These are phyloP conservation scores for Tulasnella sp. DNA, from an alignment of 768 basidiomycete species.

Conservation along the genomic window DNA sequence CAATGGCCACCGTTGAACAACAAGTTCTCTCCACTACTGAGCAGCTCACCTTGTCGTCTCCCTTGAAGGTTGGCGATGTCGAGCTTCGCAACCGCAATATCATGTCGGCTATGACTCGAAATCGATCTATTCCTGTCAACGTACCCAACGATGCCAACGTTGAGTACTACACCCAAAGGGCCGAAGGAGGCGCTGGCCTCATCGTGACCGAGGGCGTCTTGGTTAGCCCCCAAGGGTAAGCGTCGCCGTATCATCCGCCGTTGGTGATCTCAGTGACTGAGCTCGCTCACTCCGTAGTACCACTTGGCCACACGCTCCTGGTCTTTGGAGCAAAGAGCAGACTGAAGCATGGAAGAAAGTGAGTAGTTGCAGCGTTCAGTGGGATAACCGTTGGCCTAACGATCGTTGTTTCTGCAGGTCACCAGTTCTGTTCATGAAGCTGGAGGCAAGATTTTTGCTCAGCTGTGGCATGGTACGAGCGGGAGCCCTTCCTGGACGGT, in stretches of 20 bases:
- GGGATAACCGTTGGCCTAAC: background rate
- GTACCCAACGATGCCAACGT: slow-evolving; percentile 43
- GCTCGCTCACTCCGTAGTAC: slow-evolving; percentile 37
- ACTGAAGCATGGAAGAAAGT: slow-evolving; percentile 45
- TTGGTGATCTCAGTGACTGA: background rate
- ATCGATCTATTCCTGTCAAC: slow-evolving; percentile 40
- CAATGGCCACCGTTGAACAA: background rate
- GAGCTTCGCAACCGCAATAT: slow-evolving; percentile 43
- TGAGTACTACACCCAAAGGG: slow-evolving; percentile 47
- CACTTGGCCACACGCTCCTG: slow-evolving; percentile 48
- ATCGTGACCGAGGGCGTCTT: slow-evolving; percentile 45
- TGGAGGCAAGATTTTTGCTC: slow-evolving; percentile 1
- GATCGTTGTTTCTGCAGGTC: background rate
- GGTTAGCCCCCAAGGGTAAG: slow-evolving; percentile 46
- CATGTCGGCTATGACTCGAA: slow-evolving; percentile 46
- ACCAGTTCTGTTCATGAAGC: background rate
- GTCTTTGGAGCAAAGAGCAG: slow-evolving; percentile 49
- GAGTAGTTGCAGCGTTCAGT: background rate
- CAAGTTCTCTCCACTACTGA: background rate
- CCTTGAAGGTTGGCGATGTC: slow-evolving; percentile 42
- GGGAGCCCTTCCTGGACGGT: background rate
- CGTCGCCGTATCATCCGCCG: background rate
- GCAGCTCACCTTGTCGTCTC: slow-evolving; percentile 29
- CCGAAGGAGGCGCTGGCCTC: slow-evolving; percentile 40
- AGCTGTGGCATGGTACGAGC: slow-evolving; percentile 44